These are phyloP conservation scores for Diaporthe ampelina DNA, from an alignment of 2,329 filamentous ascomycete genomes.

Conservation along the genomic window DNA sequence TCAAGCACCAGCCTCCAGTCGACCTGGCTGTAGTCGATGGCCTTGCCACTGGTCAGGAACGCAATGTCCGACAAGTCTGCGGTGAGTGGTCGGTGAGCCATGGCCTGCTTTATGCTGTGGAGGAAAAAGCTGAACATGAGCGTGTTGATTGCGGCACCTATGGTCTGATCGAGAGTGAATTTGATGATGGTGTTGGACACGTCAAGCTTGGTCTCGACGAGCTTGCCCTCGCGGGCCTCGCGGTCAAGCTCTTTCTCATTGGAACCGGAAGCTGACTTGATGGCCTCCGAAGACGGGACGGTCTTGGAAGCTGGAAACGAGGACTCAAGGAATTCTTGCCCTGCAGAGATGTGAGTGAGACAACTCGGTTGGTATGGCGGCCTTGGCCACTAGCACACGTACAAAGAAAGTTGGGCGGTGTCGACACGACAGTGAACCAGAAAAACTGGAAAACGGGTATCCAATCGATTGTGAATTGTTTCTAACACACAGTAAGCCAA, in stretches of 20 bases:
- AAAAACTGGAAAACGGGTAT: slow-evolving; percentile 82
- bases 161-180: slow-evolving; percentile 76
- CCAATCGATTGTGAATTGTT: slow-evolving; percentile 73
- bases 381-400: slow-evolving; percentile 45
- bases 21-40: slow-evolving; percentile 61
- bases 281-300: slow-evolving; percentile 56
- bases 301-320: slow-evolving; percentile 76
- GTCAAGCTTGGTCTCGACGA: slow-evolving; percentile 67
- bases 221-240: slow-evolving; percentile 52
- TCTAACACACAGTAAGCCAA: slow-evolving; percentile 55
- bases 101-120: slow-evolving; percentile 67
- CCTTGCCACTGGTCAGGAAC: slow-evolving; percentile 53
- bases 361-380: background rate
- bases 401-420: slow-evolving; percentile 88
- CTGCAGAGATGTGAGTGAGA: slow-evolving; percentile 49
- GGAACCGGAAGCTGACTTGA: slow-evolving; percentile 55
- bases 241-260: slow-evolving; percentile 64
- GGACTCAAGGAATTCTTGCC: slow-evolving; percentile 82
- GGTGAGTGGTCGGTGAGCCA: slow-evolving; percentile 54
- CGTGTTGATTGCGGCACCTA: slow-evolving; percentile 76
- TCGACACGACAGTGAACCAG: slow-evolving; percentile 78
- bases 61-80: slow-evolving; percentile 51
- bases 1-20: slow-evolving; percentile 60
- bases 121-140: slow-evolving; percentile 73
- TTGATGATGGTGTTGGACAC: slow-evolving; percentile 76